Evolutionary conservation across 2,329 filamentous ascomycete genomes (phyloP).

Genomic region (Colletotrichum echinochloae): DNA sequence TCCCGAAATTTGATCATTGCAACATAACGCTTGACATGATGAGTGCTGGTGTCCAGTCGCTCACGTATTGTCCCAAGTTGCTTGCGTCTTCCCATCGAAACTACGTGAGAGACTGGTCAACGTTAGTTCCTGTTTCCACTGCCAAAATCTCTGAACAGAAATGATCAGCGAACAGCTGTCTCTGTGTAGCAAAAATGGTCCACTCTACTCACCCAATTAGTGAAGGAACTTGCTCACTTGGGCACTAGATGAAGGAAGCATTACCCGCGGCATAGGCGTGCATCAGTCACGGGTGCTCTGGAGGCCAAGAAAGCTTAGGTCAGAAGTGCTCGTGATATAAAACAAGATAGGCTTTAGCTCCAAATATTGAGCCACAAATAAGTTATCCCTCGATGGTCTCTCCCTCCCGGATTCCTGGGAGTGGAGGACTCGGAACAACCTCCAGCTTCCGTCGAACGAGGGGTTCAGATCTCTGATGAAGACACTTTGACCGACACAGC

Average conservation of each 20-base stretch:
- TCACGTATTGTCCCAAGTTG: not conserved
- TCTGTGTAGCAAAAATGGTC: no score
- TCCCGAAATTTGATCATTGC: not conserved
- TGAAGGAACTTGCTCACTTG: not conserved
- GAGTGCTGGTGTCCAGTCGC: accelerated
- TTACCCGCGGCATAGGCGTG: no score
- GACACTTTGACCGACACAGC: not conserved
- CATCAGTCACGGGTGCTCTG: not conserved
- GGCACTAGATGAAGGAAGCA: not conserved
- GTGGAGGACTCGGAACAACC: not conserved
- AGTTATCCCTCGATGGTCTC: not conserved
- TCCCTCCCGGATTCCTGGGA: slow-evolving; percentile 5
- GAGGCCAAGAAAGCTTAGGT: no score
- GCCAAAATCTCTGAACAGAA: not conserved
- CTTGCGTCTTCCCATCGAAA: not conserved
- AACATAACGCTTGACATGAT: accelerated
- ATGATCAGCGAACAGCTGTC: not conserved
- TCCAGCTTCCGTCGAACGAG: not conserved
- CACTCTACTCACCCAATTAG: not conserved
- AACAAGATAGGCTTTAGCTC: not conserved
- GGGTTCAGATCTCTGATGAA: no score
- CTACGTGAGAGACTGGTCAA: not conserved
- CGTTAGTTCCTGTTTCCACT: not conserved
- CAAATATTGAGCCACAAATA: not conserved
- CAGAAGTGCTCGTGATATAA: not conserved